These are phyloP conservation scores for Talaromyces wortmannii DNA, from an alignment of 495 filamentous ascomycete genomes.

Conservation along the genomic window DNA sequence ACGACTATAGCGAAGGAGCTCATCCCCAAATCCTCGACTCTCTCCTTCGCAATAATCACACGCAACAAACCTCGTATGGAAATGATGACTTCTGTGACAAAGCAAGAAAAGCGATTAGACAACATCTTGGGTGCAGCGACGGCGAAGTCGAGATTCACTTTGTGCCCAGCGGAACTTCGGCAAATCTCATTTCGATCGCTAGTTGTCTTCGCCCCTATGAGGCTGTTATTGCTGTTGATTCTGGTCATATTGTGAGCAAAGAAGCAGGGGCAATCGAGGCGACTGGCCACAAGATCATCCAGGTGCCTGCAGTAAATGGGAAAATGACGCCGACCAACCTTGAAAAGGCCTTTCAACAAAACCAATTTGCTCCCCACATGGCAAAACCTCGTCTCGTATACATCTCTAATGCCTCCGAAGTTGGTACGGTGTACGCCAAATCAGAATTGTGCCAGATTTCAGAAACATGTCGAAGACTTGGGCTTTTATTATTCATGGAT, in stretches of 20 bases:
- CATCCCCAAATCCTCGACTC: constrained; percentile 36
- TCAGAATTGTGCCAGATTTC: constrained; percentile 24
- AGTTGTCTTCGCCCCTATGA: constrained; percentile 37
- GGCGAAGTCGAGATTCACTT: constrained; percentile 38
- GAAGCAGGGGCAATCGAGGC: constrained; percentile 40
- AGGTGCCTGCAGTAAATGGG: constrained; percentile 27
- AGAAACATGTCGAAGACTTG: constrained; percentile 22
- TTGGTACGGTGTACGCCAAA: constrained; percentile 33
- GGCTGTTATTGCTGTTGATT: constrained; percentile 32
- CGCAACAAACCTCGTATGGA: constrained; percentile 35
- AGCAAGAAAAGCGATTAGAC: constrained; percentile 24
- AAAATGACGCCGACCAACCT: constrained; percentile 33
- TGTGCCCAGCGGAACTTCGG: constrained; percentile 36
- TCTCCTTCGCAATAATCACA: constrained; percentile 28
- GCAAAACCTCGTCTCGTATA: constrained; percentile 37
- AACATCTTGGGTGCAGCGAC: constrained; percentile 18
- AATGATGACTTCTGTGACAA: constrained; percentile 25
- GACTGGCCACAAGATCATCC: constrained; percentile 38
- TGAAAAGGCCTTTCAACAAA: constrained; percentile 24
- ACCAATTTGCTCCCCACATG: constrained; percentile 37
- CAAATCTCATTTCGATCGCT: constrained; percentile 37
- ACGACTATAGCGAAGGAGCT: constrained; percentile 41
- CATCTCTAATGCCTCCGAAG: constrained; percentile 36
- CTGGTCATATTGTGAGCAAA: constrained; percentile 35
- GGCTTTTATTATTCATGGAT: constrained; percentile 31